These are phyloP conservation scores for Neospora caninum DNA, from an alignment of 169 alveolate genomes.

Conservation along the genomic window DNA sequence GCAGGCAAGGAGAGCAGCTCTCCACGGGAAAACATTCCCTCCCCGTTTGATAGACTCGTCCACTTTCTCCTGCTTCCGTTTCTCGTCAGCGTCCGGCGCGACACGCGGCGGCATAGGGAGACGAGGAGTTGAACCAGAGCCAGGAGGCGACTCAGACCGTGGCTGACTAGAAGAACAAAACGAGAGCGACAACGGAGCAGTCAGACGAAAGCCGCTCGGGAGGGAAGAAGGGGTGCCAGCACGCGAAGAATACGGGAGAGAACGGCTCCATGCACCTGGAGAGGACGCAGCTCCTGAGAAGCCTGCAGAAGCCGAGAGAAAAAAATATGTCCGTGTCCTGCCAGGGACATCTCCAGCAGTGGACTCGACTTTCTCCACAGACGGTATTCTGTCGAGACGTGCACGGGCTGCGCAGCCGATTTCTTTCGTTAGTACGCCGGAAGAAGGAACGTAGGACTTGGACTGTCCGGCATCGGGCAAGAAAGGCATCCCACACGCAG, in stretches of 20 bases:
- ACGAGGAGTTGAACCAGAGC: background rate
- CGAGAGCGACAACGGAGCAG: background rate
- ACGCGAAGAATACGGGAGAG: background rate
- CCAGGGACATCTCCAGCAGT: background rate
- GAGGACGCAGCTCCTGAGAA: background rate
- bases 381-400: background rate
- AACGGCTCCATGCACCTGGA: background rate
- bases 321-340: background rate
- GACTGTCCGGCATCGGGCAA: background rate
- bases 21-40: constrained; percentile 43
- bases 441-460: background rate
- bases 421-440: background rate
- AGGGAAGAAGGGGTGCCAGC: background rate
- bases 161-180: background rate
- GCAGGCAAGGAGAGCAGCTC: constrained; percentile 35
- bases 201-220: background rate
- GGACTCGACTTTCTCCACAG: background rate
- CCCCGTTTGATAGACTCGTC: background rate
- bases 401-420: background rate
- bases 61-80: background rate
- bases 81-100: background rate
- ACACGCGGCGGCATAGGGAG: background rate
- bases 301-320: background rate
- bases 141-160: background rate
- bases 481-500: background rate